Percentiles rank a stretch among this genome's conserved stretches.
Evolutionary conservation across 208 protist species (phyloP).

Genomic region (Wallacemonas sp.): DNA sequence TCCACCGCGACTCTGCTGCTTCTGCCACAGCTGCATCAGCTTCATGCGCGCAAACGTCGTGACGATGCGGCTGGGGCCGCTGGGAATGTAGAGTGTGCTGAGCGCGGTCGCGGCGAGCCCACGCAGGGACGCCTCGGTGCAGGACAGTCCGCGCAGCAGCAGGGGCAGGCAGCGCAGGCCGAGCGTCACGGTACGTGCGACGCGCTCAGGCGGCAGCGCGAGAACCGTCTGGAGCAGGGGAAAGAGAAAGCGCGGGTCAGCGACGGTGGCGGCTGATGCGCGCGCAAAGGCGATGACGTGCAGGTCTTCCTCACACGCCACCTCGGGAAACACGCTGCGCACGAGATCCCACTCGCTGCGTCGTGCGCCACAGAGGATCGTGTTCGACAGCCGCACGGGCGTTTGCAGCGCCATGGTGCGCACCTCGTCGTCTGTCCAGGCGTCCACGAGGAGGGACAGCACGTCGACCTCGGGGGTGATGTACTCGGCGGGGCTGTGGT

Average conservation of each 20-base stretch:
- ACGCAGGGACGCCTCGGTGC: conserved; percentile 53
- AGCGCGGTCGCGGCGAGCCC: conserved; percentile 48
- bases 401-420: conserved; percentile 45
- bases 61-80: conserved; percentile 54
- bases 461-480: conserved; percentile 81
- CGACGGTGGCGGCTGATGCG: conserved; percentile 25
- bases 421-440: conserved; percentile 75
- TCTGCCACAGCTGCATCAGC: conserved; percentile 49
- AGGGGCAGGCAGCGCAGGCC: conserved; percentile 58
- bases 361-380: conserved; percentile 25
- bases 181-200: conserved; percentile 23
- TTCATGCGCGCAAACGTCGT: conserved; percentile 77
- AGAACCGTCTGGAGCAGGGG: conserved; percentile 79
- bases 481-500: conserved; percentile 44
- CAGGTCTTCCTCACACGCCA: conserved; percentile 44
- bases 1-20: conserved; percentile 9
- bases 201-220: conserved; percentile 44
- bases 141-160: conserved; percentile 73
- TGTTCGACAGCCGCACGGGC: conserved; percentile 82
- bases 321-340: conserved; percentile 72
- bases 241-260: conserved; percentile 83
- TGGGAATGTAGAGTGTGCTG: conserved; percentile 48
- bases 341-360: conserved; percentile 43
- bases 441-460: conserved; percentile 73
- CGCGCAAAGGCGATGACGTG: conserved; percentile 45